Conservation (phyloP, 805 yeast genomes). For the Wickerhamomyces canadensis region DNA sequence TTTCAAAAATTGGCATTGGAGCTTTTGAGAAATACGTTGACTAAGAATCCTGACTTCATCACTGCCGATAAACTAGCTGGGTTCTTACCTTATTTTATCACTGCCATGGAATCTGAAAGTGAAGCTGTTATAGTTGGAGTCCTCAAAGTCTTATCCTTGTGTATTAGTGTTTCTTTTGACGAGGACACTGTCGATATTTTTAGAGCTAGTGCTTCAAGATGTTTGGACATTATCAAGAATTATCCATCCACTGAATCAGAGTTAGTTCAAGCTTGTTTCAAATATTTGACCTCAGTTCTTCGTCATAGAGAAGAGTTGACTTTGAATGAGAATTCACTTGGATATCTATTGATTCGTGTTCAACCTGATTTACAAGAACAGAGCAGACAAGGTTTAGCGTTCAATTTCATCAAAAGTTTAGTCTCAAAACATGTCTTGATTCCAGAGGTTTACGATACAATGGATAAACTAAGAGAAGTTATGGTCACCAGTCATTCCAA, state of each 20-base stretch:
- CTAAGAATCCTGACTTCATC: constrained; percentile 54
- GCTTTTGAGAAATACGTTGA: constrained; percentile 62
- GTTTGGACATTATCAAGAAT: constrained; percentile 61
- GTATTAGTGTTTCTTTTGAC: constrained; percentile 59
- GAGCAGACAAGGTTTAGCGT: constrained; percentile 80
- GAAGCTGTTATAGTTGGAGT: constrained; percentile 74
- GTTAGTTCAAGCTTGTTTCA: constrained; percentile 72
- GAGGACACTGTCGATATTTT: constrained; percentile 40
- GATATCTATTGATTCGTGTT: constrained; percentile 64
- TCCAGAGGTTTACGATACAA: constrained; percentile 85
- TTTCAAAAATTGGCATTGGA: constrained; percentile 77
- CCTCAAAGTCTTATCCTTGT: constrained; percentile 53
- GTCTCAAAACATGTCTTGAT: constrained; percentile 66
- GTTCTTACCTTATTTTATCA: constrained; percentile 68
- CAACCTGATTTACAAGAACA: constrained; percentile 91
- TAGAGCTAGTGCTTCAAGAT: constrained; percentile 54
- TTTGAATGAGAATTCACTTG: constrained; percentile 65
- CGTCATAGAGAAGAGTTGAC: constrained; percentile 62
- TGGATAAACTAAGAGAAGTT: constrained; percentile 73
- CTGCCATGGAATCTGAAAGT: constrained; percentile 55
- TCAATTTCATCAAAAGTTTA: constrained; percentile 76
- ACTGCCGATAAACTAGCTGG: constrained; percentile 59
- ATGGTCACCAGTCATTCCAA: constrained; percentile 87
- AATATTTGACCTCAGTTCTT: constrained; percentile 65
- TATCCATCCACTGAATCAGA: constrained; percentile 75